Evolutionary conservation across 2,329 filamentous ascomycete species (phyloP).

Genomic region (Raffaelea ambrosiae): DNA sequence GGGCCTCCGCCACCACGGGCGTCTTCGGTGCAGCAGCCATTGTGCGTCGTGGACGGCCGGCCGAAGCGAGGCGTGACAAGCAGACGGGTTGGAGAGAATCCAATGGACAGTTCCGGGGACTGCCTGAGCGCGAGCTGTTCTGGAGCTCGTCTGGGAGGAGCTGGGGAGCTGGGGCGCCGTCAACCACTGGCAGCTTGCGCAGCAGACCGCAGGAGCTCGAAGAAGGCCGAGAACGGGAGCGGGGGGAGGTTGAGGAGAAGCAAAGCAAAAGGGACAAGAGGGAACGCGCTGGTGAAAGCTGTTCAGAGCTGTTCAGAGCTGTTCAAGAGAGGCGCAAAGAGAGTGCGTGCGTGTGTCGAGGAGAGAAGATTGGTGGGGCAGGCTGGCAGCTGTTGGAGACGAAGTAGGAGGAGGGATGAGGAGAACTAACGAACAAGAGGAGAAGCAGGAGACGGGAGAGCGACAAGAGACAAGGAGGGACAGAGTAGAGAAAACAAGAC

Average conservation of each 20-base stretch:
- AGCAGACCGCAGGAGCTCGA: too few species aligned
- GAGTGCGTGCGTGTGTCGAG: background rate
- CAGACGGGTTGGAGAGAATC: background rate
- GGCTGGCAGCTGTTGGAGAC: background rate
- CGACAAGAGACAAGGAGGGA: too few species aligned
- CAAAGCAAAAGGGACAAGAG: too few species aligned
- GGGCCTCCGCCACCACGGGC: conserved; percentile 65
- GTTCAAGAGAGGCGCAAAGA: background rate
- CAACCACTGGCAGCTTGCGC: too few species aligned
- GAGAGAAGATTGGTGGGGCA: background rate
- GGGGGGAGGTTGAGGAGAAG: background rate
- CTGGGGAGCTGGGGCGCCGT: too few species aligned
- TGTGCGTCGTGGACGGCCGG: conserved; percentile 6
- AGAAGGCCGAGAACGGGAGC: background rate
- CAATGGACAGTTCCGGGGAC: background rate
- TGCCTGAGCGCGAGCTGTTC: background rate
- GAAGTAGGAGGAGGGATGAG: background rate
- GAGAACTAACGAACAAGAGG: background rate
- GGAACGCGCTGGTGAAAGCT: too few species aligned
- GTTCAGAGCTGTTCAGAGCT: too few species aligned
- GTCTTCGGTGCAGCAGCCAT: conserved; percentile 38
- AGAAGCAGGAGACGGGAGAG: background rate
- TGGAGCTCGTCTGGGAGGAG: too few species aligned
- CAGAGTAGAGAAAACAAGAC: background rate
- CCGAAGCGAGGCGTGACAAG: background rate